Evolutionary conservation across 106 monocot species (phyloP), one percentile per base, ranked within the genome.

Genomic region (Chionographis japonica): DNA sequence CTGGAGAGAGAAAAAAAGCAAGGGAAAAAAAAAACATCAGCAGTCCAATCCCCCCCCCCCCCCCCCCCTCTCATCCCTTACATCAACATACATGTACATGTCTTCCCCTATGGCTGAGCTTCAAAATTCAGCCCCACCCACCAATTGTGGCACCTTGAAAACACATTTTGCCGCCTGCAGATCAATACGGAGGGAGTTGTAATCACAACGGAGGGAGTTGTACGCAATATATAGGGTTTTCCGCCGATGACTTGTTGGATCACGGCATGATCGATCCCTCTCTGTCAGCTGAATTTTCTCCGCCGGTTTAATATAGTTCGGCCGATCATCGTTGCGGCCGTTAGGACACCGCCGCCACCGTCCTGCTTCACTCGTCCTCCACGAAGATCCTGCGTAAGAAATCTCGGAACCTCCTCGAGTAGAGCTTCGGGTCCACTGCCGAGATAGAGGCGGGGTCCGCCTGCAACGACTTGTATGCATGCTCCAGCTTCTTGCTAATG

Each of bases 401-500:
- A 58, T 78, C 75, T 71, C 81, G 78, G 72, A 85, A 85, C 55
- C 85, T 70, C 72, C 74, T 62, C 10, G 85, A 85, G 40, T 85
- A 85, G 49, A 85, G 74, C 53, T 75, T 70, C 8, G 85, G 85
- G 57, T 85, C 81, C 18, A 85, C 85, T 1, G 81, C 85, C 8
- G 85, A 85, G 68, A 85, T 85, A 52, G 85, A 81, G 18, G 74
- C 52, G 27, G 74, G 74, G 65, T 81, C 85, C n/a, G 66, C 81
- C 67, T 85, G 85, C 39, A 85, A 61, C 12, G 85, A 85, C 68
- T 85, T 85, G 67, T 81, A 85, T 7, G 81, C 85, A 69, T 85
- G 85, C 67, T 85, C 85, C 19, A 85, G 70, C 54, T 64, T 77
- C 67, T 85, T 85, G 56, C 71, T 78, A 19, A 85, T 80, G 58